A percentile compares a stretch with the other conserved stretches of the same genome.
phyloP scores from a whole-genome alignment of 108 stramenopile species.

The Nitzschia sp. region DNA sequence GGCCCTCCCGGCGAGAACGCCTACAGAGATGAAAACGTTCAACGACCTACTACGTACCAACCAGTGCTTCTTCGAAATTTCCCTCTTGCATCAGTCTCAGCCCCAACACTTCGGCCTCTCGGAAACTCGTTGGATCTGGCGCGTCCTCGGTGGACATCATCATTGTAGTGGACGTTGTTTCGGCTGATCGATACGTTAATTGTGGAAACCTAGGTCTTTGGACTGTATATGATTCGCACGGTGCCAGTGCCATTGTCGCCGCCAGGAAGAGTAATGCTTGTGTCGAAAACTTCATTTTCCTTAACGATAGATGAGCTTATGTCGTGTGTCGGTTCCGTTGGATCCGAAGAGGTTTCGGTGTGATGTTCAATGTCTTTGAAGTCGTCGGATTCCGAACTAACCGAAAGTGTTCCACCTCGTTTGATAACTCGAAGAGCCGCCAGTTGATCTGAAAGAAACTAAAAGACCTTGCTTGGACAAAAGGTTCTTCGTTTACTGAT shows the following conservation, averaged over 20 bases:
- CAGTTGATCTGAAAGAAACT: too few relatives aligned
- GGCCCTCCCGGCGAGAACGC: too few relatives aligned
- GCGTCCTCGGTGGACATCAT: slow-evolving; percentile 23
- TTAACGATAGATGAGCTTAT: too few relatives aligned
- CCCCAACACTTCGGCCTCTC: slow-evolving; percentile 82
- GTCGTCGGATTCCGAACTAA: too few relatives aligned
- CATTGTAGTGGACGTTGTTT: slow-evolving; percentile 4
- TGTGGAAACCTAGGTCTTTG: not conserved
- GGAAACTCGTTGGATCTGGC: slow-evolving; percentile 57
- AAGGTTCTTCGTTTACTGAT: too few relatives aligned
- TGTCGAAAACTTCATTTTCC: not conserved
- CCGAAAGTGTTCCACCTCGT: too few relatives aligned
- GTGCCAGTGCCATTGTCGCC: not conserved
- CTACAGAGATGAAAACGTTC: too few relatives aligned
- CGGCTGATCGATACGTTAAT: slow-evolving; percentile 5
- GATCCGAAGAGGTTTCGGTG: too few relatives aligned
- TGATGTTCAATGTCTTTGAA: too few relatives aligned
- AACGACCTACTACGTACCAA: slow-evolving; percentile 57
- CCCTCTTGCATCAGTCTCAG: slow-evolving; percentile 83
- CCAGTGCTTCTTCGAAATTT: slow-evolving; percentile 64
- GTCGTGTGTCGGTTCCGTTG: too few relatives aligned
- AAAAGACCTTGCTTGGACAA: too few relatives aligned
- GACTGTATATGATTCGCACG: slow-evolving; percentile 2
- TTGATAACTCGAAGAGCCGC: too few relatives aligned
- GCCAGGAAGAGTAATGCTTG: not conserved